Base-by-base conservation (phyloP, 2,329 filamentous ascomycete species). In the Apiospora arundinis region DNA sequence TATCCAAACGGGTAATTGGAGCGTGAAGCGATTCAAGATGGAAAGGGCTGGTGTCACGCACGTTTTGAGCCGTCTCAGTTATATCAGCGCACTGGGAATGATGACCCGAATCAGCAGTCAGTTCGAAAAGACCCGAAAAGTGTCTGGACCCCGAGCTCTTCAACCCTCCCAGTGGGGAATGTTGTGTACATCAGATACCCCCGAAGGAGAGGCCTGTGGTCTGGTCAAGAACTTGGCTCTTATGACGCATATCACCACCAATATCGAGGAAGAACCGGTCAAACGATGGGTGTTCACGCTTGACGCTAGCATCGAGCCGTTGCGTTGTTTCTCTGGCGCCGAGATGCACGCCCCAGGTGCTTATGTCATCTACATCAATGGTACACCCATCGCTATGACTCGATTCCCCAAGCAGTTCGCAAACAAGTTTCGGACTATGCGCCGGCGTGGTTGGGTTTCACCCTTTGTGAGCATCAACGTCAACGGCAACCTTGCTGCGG, bases 191-290 rank as follows among this genome's bases (percentile, higher is more conserved):
- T 97, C 96, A 14, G 96, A 99, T 86, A 99, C 96, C 0, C 96
- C 96, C 8, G 96, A 99, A 91, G 96, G 96, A 83, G 96, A 99
- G 85, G 95, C 96, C 14, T 99, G 96, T 84, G 96, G 96, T 87
- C 84, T 99, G 71, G 95, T 99, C 76, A 99, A 99, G 87, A 99
- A 99, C 79, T 83, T 99, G 85, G 96, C 96, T 11, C 86, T 99
- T 71, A 99, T 99, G 96, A 99, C 97, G 69, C 97, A 99, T 79
- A 98, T 99, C 76, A 99, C 96, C 0, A 99, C 96, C 1, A 94
- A 97, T 74, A 94, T 97, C 71, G 95, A 98, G 71, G 96, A 98
- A 80, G 94, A 91, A 23, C 95, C 96, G 0, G 93, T 99, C 21
- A 92, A 92, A 77, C 92, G 94, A 77, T 91, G 97, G 80, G 91